These are phyloP conservation scores for Hyaloscypha finlandica DNA, from an alignment of 495 filamentous ascomycete genomes.

Conservation along the genomic window DNA sequence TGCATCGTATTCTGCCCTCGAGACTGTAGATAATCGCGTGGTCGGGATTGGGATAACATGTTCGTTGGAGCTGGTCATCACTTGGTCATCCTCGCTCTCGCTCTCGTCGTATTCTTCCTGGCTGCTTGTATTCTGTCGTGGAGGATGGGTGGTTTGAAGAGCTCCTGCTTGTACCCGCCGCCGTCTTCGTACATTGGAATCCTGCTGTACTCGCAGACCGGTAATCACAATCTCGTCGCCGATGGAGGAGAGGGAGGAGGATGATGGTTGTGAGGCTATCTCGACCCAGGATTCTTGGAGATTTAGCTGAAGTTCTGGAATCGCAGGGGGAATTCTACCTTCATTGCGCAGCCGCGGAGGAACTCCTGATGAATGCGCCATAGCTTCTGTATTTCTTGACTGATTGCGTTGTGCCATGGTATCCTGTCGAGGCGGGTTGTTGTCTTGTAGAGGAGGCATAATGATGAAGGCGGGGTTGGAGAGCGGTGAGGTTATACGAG, in stretches of 20 bases:
- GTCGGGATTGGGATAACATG: constrained; percentile 47
- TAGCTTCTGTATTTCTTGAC: constrained; percentile 9
- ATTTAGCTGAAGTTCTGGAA: constrained; percentile 2
- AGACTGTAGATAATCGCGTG: constrained; percentile 20
- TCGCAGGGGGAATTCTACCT: constrained; percentile 15
- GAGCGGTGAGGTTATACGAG: neutral
- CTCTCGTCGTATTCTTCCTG: constrained; percentile 86
- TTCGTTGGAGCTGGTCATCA: constrained; percentile 85
- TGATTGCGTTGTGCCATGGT: constrained; percentile 14
- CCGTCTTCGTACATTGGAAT: constrained; percentile 34
- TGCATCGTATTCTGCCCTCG: constrained; percentile 43
- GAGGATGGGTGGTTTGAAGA: constrained; percentile 38
- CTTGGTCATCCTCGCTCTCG: constrained; percentile 79
- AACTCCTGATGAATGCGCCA: constrained; percentile 24
- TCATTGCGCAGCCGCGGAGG: constrained; percentile 34
- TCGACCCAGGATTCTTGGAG: constrained; percentile 94
- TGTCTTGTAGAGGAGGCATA: constrained; percentile 13
- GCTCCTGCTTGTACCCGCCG: constrained; percentile 35
- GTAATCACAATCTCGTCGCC: constrained; percentile 88
- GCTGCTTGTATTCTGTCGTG: constrained; percentile 66
- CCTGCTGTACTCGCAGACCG: constrained; percentile 69
- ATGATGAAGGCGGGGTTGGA: constrained; percentile 17
- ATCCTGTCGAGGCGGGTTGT: constrained; percentile 13
- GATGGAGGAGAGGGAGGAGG: constrained; percentile 85
- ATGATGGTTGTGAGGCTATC: constrained; percentile 86